Evolutionary conservation across 2,329 filamentous ascomycete species (phyloP), one percentile per base, ranked within the genome.

Genomic region (Colletotrichum ledebouriae): DNA sequence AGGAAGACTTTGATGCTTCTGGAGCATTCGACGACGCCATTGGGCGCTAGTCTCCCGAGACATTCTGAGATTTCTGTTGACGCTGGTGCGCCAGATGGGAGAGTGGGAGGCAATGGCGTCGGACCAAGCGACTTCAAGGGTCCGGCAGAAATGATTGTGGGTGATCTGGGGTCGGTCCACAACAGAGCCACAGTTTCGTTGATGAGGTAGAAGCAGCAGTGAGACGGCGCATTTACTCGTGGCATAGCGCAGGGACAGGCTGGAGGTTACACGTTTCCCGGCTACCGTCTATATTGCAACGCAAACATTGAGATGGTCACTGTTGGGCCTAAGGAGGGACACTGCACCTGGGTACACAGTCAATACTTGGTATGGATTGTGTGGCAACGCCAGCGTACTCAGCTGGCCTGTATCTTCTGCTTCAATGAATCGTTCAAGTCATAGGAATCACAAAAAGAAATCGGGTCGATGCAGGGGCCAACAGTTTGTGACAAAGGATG

Each of bases 191-290:
- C n/a, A 33, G 29, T 22, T 17, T 29, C 20, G 46, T 25, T 13
- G 13, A 46, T 12, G 41, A 12, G 34, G 37, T 59, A 22, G 6
- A 41, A 22, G 44, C 56, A 56, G 25, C 39, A 56, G 49, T 66
- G 47, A 60, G 22, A 66, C 42, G 49, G 42, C 17, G 42, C 29
- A 50, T 22, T 44, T 33, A 65, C 61, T 69, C 66, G 55, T 66
- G 66, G 66, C 55, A 60, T 59, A 46, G 15, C 10, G 49, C 42
- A 56, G 37, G 25, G 42, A 11, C 53, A 34, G 34, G 34, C 29
- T 50, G n/a, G 1, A 15, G 22, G 66, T 69, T 39, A 5, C 39
- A 52, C 61, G 9, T 50, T 11, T 57, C 12, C 22, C 10, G 37
- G 15, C 29, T 29, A n/a, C 15, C 29, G 6, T 29, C 29, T 29